Evolutionary conservation across 2,329 filamentous ascomycete genomes (phyloP).

Genomic region (Chaetomiaceae sp.): DNA sequence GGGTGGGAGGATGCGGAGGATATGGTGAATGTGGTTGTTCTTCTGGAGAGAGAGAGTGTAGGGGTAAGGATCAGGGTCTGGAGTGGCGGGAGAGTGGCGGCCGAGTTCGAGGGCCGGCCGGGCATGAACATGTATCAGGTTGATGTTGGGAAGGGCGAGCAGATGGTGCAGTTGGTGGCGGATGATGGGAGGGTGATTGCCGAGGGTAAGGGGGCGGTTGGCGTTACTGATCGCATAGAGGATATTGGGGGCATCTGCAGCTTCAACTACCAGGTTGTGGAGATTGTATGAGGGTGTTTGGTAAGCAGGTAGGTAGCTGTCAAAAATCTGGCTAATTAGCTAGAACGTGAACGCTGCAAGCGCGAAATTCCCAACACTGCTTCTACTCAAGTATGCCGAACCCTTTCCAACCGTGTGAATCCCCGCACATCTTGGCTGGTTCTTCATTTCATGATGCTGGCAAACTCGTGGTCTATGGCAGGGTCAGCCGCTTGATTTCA

Average conservation of each 20-base stretch:
- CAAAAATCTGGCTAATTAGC: not conserved
- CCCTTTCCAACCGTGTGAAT: too few species aligned
- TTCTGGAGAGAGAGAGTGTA: not conserved
- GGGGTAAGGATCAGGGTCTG: not conserved
- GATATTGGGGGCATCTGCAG: not conserved
- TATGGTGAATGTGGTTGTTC: slow-evolving; percentile 1
- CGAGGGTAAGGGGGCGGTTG: not conserved
- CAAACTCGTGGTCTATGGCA: slow-evolving; percentile 26
- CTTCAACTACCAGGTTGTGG: slow-evolving; percentile 6
- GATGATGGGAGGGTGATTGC: not conserved
- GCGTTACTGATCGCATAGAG: not conserved
- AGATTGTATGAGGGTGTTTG: not conserved
- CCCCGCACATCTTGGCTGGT: not conserved
- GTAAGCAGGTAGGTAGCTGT: too few species aligned
- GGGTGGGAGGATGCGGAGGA: slow-evolving; percentile 1
- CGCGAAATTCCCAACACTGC: not conserved
- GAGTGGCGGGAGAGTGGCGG: not conserved
- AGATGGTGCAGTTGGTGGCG: not conserved
- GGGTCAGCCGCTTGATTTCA: slow-evolving; percentile 6
- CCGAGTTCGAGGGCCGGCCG: not conserved
- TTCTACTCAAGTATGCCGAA: too few species aligned
- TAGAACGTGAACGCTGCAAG: not conserved
- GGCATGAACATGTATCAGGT: slow-evolving; percentile 7
- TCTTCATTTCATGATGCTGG: slow-evolving; percentile 27
- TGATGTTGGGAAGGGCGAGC: not conserved